Evolutionary conservation across 169 alveolate genomes (phyloP), one percentile per base, ranked within the genome.

Genomic region (Toxoplasma gondii): DNA sequence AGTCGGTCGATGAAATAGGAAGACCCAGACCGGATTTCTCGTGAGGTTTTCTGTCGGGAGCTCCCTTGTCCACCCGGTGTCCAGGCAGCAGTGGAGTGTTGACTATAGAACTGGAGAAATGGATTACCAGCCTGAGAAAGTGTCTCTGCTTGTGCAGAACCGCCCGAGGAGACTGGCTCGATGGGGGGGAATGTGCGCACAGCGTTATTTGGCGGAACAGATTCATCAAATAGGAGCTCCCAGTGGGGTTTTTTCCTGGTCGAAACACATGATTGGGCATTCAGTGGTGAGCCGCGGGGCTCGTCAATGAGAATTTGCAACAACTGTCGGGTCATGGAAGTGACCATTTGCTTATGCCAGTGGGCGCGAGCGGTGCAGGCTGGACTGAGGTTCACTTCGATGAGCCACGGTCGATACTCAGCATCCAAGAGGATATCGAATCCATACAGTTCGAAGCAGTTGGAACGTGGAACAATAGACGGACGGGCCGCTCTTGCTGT

Each of bases 361-460:
- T 64, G 95, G 44, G 97, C 92, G 22, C 97, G 95, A 17, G 99
- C 88, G 80, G 96, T 92, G 93, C 98, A 96, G 31, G 99, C 97
- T 36, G 99, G 99, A 91, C 99, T 97, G 44, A 99, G 98, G 96
- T 98, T 99, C 12, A 99, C 98, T 95, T 99, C 99, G 91, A 99
- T 94, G 80, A 99, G 96, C 99, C 99, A 99, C 10, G 99, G 99
- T 70, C 97, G 98, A 81, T 98, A 95, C 80, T 97, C 97, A 36
- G 96, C 97, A 94, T 99, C 99, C 45, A 99, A 96, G 54, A 99
- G 96, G 39, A 98, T 96, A 96, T 99, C 99, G 96, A 98, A 98
- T n/a, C 99, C 99, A 96, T 98, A 98, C 43, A 98, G 93, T 93
- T 98, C 99, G 92, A 96, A 96, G 93, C 97, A 96, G 93, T 93